These are phyloP conservation scores for Anthostomella pinea DNA, from an alignment of 2,329 filamentous ascomycete genomes.

Conservation along the genomic window DNA sequence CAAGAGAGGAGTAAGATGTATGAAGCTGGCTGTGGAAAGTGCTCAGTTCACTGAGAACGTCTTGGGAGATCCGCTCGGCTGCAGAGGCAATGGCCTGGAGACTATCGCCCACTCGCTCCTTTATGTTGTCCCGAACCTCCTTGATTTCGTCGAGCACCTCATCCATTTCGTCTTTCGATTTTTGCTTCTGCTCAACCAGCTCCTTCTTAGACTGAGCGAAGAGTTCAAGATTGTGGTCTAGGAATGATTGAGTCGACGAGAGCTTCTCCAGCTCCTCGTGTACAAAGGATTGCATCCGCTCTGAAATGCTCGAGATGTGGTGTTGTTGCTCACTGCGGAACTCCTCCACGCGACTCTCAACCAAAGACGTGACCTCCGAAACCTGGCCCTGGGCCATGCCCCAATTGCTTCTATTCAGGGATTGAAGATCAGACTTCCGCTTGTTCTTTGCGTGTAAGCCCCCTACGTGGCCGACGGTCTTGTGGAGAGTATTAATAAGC, in stretches of 20 bases:
- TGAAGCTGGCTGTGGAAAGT: constrained; percentile 85
- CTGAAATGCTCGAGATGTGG: constrained; percentile 65
- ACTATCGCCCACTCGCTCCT: constrained; percentile 79
- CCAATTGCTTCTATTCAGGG: constrained; percentile 77
- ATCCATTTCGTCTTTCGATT: constrained; percentile 83
- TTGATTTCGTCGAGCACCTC: constrained; percentile 90
- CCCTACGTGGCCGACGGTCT: constrained; percentile 76
- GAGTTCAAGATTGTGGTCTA: constrained; percentile 64
- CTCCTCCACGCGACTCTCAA: constrained; percentile 71
- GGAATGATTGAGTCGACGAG: constrained; percentile 64
- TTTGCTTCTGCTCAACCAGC: constrained; percentile 64
- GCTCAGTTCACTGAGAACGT: constrained; percentile 81
- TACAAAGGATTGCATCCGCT: constrained; percentile 75
- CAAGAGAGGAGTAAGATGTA: constrained; percentile 76
- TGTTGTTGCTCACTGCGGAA: constrained; percentile 72
- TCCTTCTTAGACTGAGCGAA: constrained; percentile 68
- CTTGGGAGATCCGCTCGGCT: constrained; percentile 83
- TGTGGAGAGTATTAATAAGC: constrained; percentile 73
- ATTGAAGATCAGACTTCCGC: constrained; percentile 80
- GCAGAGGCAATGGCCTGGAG: constrained; percentile 78
- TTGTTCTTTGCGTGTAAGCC: constrained; percentile 83
- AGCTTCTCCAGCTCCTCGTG: constrained; percentile 70
- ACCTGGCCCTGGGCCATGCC: constrained; percentile 72
- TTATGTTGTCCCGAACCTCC: constrained; percentile 82
- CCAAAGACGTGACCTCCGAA: constrained; percentile 68